Conservation (phyloP, 257 asterid species). For the Dorcoceras hygrometricum region DNA sequence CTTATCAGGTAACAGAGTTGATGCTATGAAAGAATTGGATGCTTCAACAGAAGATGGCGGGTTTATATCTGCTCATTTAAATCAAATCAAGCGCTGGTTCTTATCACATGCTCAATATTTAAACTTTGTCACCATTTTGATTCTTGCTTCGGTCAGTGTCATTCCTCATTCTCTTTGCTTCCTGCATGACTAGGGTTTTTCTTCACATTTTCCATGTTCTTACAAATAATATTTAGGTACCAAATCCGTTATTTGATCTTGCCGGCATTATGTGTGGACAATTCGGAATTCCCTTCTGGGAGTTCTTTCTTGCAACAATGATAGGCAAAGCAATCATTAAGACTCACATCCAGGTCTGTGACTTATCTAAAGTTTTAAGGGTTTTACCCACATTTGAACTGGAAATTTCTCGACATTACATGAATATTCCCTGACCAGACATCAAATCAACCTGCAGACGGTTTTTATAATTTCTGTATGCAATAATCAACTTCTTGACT, state of each 20-base stretch:
- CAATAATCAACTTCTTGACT: constrained; percentile 91
- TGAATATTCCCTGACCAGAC: background rate
- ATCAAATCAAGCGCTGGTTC: constrained; percentile 59
- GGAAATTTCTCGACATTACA: constrained; percentile 5
- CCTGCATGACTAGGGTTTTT: constrained; percentile 2
- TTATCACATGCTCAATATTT: constrained; percentile 69
- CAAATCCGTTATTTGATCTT: constrained; percentile 93
- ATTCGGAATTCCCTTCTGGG: constrained; percentile 88
- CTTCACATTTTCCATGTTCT: background rate
- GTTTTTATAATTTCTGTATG: constrained; percentile 79
- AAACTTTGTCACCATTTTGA: constrained; percentile 65
- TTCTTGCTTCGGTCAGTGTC: constrained; percentile 79
- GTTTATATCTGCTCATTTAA: constrained; percentile 37
- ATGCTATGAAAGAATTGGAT: constrained; percentile 56
- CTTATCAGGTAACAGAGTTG: constrained; percentile 55
- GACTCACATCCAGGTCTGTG: constrained; percentile 84
- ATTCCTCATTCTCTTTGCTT: background rate
- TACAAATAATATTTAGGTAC: constrained; percentile 49
- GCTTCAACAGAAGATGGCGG: constrained; percentile 47
- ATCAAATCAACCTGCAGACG: constrained; percentile 50
- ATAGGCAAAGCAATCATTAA: constrained; percentile 88
- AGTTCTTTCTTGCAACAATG: constrained; percentile 80
- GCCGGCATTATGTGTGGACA: constrained; percentile 99
- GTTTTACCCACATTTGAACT: background rate
- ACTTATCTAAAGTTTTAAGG: background rate